Percentiles rank a stretch among this genome's conserved stretches.
Evolutionary conservation across 2,329 filamentous ascomycete genomes (phyloP).

Genomic region (Apiospora hydei): DNA sequence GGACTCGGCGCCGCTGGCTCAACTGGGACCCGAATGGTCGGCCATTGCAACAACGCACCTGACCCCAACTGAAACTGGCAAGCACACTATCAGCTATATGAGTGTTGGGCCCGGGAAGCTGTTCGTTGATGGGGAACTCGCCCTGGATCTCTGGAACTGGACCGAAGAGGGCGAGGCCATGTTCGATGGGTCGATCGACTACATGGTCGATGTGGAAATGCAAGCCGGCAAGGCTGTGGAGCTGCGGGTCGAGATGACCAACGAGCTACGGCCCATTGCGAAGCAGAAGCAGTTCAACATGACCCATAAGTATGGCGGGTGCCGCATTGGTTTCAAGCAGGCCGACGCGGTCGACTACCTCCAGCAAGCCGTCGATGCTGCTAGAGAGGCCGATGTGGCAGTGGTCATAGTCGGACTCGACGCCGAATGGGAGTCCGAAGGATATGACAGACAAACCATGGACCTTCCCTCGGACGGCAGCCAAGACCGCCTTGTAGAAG

Average conservation of each 20-base stretch:
- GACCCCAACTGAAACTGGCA: constrained; percentile 64
- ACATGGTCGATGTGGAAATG: constrained; percentile 66
- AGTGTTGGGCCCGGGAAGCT: constrained; percentile 70
- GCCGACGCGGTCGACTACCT: constrained; percentile 68
- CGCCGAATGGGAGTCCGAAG: constrained; percentile 79
- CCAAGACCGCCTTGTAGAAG: constrained; percentile 69
- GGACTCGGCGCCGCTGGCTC: constrained; percentile 69
- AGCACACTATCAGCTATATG: constrained; percentile 72
- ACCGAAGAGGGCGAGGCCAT: constrained; percentile 73
- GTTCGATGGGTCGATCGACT: constrained; percentile 73
- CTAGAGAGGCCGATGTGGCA: constrained; percentile 69
- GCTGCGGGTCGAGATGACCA: constrained; percentile 70
- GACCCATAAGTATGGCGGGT: constrained; percentile 73
- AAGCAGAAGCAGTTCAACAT: constrained; percentile 65
- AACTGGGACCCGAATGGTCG: constrained; percentile 70
- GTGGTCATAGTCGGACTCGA: constrained; percentile 74
- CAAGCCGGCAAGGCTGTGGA: constrained; percentile 66
- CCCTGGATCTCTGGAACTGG: constrained; percentile 74
- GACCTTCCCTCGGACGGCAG: constrained; percentile 63
- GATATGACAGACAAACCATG: constrained; percentile 71
- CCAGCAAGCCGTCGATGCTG: constrained; percentile 69
- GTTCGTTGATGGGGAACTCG: constrained; percentile 64
- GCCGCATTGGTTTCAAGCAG: constrained; percentile 75
- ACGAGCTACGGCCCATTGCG: constrained; percentile 66
- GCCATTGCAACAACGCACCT: constrained; percentile 67